Percentiles rank a stretch among this genome's conserved stretches.
Evolutionary conservation across 2,329 filamentous ascomycete species (phyloP).

Genomic region (Colletotrichum cordylinicola): DNA sequence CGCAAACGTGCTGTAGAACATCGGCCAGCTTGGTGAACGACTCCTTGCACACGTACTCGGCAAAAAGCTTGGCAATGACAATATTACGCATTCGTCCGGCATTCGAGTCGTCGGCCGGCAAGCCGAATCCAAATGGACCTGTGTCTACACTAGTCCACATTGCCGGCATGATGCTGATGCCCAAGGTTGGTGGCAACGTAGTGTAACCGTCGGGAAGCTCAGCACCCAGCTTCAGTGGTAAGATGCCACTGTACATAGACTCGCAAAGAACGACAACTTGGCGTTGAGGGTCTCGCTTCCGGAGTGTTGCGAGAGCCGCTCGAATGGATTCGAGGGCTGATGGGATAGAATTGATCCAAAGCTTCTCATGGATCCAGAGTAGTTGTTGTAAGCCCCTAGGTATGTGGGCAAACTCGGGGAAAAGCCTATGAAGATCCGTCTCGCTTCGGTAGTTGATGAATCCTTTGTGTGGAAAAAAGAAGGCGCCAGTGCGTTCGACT

Average conservation of each 20-base stretch:
- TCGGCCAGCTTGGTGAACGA: neutral
- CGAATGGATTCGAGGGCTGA: neutral
- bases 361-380: constrained; percentile 9
- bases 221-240: constrained; percentile 42
- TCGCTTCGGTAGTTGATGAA: neutral
- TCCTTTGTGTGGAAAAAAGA: constrained; percentile 28
- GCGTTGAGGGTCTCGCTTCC: constrained; percentile 33
- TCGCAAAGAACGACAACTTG: constrained; percentile 49
- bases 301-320: constrained; percentile 36
- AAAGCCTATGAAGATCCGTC: neutral
- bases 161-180: constrained; percentile 43
- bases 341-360: neutral
- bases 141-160: constrained; percentile 39
- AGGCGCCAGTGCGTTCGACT: constrained; percentile 38
- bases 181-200: constrained; percentile 38
- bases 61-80: neutral
- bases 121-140: constrained; percentile 40
- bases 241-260: constrained; percentile 37
- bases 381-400: constrained; percentile 12
- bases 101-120: constrained; percentile 26
- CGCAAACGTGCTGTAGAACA: neutral
- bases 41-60: neutral
- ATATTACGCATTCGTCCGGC: neutral
- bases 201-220: constrained; percentile 41
- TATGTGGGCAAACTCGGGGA: neutral